Percentiles rank a stretch among this genome's conserved stretches.
These are phyloP conservation scores for Penicillium sp. DNA, from an alignment of 2,329 filamentous ascomycete genomes.

Conservation along the genomic window DNA sequence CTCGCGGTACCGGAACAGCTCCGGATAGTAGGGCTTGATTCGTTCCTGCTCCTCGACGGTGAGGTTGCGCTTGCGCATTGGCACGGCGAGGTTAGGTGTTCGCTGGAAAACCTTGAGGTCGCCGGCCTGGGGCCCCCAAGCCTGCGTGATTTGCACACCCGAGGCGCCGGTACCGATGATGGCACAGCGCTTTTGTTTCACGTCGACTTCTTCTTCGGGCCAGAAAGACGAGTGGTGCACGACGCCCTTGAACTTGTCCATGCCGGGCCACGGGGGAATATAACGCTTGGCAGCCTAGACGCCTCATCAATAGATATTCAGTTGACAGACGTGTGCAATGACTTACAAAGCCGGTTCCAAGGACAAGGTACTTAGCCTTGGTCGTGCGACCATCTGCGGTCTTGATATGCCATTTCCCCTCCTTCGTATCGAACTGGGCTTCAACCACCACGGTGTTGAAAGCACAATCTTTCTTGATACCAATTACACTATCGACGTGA, in stretches of 20 bases:
- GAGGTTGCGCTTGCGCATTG: conserved; percentile 56
- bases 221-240: conserved; percentile 58
- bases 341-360: conserved; percentile 46
- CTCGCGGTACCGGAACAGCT: conserved; percentile 55
- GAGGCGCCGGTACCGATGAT: conserved; percentile 59
- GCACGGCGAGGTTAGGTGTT: conserved; percentile 64
- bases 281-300: conserved; percentile 40
- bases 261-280: conserved; percentile 41
- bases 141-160: conserved; percentile 59
- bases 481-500: conserved; percentile 46
- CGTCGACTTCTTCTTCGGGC: conserved; percentile 49
- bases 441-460: conserved; percentile 47
- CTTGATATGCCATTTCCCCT: conserved; percentile 45
- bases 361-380: conserved; percentile 47
- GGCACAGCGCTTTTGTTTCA: conserved; percentile 49
- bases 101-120: conserved; percentile 62
- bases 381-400: conserved; percentile 43
- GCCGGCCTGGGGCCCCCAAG: conserved; percentile 53
- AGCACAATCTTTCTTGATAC: conserved; percentile 45
- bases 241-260: conserved; percentile 48
- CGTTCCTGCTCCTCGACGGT: conserved; percentile 52
- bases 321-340: background rate
- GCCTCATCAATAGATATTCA: background rate
- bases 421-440: conserved; percentile 40
- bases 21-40: conserved; percentile 46